Percentiles rank a stretch among this genome's conserved stretches.
Evolutionary conservation across 345 rosid species (phyloP).

Genomic region (Viola odorata): DNA sequence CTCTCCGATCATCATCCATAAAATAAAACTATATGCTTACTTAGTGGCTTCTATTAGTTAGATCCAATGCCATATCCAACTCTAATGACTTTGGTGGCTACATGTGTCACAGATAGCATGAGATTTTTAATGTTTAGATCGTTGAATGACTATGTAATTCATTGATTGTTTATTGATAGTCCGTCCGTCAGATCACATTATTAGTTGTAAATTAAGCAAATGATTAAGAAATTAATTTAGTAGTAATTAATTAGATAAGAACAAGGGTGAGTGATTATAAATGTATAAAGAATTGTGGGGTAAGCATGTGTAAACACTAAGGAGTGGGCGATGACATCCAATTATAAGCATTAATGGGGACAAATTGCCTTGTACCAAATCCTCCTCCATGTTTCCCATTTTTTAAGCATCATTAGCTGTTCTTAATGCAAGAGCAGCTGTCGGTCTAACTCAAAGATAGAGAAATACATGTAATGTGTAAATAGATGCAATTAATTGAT

Average conservation of each 20-base stretch:
- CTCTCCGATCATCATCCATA: slow-evolving; percentile 1
- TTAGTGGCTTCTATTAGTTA: neutral
- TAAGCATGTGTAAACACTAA: neutral
- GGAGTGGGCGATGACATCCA: slow-evolving; percentile 22
- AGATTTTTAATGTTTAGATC: too few species aligned
- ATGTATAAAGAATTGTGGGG: neutral
- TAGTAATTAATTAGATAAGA: neutral
- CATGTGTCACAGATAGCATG: too few species aligned
- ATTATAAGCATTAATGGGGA: slow-evolving; percentile 1
- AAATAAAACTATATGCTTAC: neutral
- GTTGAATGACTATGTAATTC: too few species aligned
- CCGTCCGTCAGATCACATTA: neutral
- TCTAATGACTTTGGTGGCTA: neutral
- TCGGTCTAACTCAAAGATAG: slow-evolving; percentile 8
- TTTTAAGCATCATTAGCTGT: slow-evolving; percentile 22
- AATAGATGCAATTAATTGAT: neutral
- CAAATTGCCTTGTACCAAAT: slow-evolving; percentile 8
- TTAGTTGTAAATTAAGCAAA: neutral
- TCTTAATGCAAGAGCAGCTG: slow-evolving; percentile 15
- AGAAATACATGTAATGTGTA: neutral
- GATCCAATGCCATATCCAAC: neutral
- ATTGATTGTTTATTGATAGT: too few species aligned
- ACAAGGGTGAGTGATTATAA: neutral
- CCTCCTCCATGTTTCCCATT: neutral
- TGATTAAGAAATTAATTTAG: too few species aligned